Evolutionary conservation across 2,329 filamentous ascomycete genomes (phyloP).

Genomic region (Claviceps monticola): DNA sequence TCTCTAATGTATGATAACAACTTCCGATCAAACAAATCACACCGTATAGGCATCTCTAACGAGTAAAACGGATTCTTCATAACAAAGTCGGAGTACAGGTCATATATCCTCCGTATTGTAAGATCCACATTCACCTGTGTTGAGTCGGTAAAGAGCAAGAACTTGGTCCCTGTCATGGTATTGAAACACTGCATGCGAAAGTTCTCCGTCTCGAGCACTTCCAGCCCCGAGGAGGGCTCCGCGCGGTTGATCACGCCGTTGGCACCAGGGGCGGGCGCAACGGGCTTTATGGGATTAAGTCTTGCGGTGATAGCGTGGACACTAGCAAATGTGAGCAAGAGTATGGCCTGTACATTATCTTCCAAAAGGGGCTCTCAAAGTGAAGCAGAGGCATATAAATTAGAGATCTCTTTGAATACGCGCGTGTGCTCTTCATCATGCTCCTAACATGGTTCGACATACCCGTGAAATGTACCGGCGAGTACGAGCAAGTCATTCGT

Average conservation of each 20-base stretch:
- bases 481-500: constrained; percentile 96
- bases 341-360: not conserved
- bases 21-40: constrained; percentile 87
- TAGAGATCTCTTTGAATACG: too few relatives aligned
- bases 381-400: not conserved
- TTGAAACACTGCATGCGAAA: constrained; percentile 95
- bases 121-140: constrained; percentile 77
- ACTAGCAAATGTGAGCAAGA: constrained; percentile 22
- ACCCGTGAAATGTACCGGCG: constrained; percentile 95
- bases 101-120: constrained; percentile 75
- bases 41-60: constrained; percentile 90
- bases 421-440: not conserved
- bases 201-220: constrained; percentile 85
- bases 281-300: constrained; percentile 39
- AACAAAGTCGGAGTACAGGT: constrained; percentile 90
- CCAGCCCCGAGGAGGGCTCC: constrained; percentile 62
- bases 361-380: not conserved
- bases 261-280: constrained; percentile 20
- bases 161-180: constrained; percentile 88
- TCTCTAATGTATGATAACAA: constrained; percentile 67
- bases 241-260: constrained; percentile 32
- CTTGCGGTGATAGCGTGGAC: constrained; percentile 57
- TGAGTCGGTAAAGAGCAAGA: constrained; percentile 84
- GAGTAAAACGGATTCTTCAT: constrained; percentile 99
- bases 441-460: constrained; percentile 12